A percentile compares a stretch with the other conserved stretches of the same genome.
phyloP scores from a whole-genome alignment of 108 stramenopile species.

The Cyclostephanos tholiformis region DNA sequence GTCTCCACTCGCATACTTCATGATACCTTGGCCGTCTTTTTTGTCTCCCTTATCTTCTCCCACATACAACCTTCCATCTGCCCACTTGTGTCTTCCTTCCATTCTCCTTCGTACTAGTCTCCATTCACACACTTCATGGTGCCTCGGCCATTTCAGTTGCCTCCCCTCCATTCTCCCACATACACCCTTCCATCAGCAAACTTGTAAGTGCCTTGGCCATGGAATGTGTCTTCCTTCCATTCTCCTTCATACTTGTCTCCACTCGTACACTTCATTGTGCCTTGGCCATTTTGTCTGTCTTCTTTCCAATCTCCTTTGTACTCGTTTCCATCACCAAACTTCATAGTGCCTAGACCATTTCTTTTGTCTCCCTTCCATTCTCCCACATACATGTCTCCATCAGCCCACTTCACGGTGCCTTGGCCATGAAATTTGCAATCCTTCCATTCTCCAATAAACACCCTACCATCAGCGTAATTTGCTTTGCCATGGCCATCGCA shows the following conservation, averaged over 20 bases:
- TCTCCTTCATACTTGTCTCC: no score
- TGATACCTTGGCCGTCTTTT: background rate
- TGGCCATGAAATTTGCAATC: slow-evolving; percentile 43
- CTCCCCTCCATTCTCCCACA: background rate
- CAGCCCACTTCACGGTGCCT: slow-evolving; percentile 36
- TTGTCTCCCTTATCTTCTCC: background rate
- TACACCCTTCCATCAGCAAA: no score
- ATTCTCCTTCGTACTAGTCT: background rate
- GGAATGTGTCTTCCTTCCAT: no score
- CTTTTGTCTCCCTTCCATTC: slow-evolving; percentile 1
- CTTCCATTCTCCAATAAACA: slow-evolving; percentile 41
- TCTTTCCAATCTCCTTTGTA: no score
- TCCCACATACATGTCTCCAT: slow-evolving; percentile 10
- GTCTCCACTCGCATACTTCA: background rate
- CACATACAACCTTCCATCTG: background rate
- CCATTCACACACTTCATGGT: background rate
- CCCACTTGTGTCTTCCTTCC: no score
- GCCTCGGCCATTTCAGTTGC: no score
- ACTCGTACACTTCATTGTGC: no score
- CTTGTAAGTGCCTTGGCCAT: no score
- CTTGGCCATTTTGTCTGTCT: no score
- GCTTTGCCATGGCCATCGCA: no score
- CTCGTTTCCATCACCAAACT: no score
- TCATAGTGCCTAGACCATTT: no score
- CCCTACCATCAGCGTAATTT: slow-evolving; percentile 36